These are phyloP conservation scores for Paraphaeosphaeria minitans DNA, from an alignment of 2,329 filamentous ascomycete genomes.

Conservation along the genomic window DNA sequence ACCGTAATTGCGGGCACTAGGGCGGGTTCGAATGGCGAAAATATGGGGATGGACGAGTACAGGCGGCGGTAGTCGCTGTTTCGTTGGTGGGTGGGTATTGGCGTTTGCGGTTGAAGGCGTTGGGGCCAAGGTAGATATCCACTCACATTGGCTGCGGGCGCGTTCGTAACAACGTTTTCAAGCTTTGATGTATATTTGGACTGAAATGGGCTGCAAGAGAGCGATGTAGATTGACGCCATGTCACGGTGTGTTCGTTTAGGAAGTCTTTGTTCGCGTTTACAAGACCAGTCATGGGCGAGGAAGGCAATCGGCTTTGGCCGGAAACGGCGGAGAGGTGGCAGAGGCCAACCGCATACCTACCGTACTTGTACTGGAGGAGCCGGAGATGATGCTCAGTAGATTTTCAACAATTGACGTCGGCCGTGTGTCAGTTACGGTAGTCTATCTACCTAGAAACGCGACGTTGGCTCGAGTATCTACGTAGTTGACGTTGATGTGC, in stretches of 20 bases:
- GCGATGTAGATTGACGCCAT: too few relatives aligned
- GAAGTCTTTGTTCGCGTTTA: too few relatives aligned
- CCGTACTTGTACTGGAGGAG: too few relatives aligned
- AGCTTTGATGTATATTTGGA: background rate
- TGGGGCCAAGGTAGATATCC: background rate
- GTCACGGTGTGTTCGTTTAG: too few relatives aligned
- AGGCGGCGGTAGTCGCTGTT: background rate
- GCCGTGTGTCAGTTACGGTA: background rate
- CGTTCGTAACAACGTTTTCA: background rate
- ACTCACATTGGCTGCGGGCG: background rate
- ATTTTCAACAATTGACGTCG: background rate
- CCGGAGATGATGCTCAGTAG: too few relatives aligned
- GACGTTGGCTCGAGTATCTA: background rate
- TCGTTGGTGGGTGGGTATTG: background rate
- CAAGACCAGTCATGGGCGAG: too few relatives aligned
- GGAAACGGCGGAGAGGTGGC: too few relatives aligned
- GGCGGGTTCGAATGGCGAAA: too few relatives aligned
- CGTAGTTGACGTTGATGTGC: background rate
- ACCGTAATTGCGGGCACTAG: too few relatives aligned
- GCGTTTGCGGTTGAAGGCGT: background rate
- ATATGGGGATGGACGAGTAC: too few relatives aligned
- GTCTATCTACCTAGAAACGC: background rate
- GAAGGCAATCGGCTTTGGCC: too few relatives aligned
- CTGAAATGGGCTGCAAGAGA: background rate
- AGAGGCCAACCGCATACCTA: too few relatives aligned